A percentile compares a stretch with the other conserved stretches of the same genome.
Evolutionary conservation across 2,329 filamentous ascomycete species (phyloP).

Genomic region (Pseudophaeomoniella oleicola): DNA sequence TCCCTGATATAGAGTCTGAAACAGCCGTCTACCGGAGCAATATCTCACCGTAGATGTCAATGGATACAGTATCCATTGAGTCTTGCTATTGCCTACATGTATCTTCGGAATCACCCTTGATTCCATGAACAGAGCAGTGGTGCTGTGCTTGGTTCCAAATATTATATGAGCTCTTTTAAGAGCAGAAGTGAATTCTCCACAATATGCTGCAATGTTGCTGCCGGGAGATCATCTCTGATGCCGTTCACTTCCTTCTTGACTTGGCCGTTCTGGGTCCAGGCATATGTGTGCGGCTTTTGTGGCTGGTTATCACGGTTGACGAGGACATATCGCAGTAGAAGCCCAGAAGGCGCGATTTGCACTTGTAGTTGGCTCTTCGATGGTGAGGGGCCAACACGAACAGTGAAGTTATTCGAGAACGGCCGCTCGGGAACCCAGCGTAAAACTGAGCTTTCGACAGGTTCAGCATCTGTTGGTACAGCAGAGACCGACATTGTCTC

Average conservation of each 20-base stretch:
- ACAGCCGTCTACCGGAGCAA: too few species aligned
- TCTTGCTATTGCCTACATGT: too few species aligned
- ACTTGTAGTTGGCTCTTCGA: neutral
- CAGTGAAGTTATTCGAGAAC: neutral
- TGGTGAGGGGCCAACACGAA: neutral
- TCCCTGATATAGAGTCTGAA: too few species aligned
- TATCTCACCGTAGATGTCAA: too few species aligned
- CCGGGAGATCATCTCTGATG: neutral
- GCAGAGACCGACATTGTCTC: neutral
- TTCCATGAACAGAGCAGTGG: too few species aligned
- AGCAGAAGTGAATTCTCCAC: neutral
- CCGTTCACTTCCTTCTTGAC: neutral
- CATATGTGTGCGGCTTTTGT: neutral
- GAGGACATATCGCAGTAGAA: neutral
- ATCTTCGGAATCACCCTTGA: too few species aligned
- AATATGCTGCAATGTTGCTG: neutral
- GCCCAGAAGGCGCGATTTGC: neutral
- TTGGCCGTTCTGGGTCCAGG: neutral
- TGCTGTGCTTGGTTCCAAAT: too few species aligned
- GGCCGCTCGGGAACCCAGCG: neutral
- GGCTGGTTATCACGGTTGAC: neutral
- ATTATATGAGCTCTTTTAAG: neutral
- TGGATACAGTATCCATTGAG: too few species aligned
- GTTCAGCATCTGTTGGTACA: neutral
- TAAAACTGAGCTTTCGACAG: neutral